Percentiles rank a stretch among this genome's conserved stretches.
phyloP scores from a whole-genome alignment of 164 flowering plant genomes.

The Tetracentron sinense region DNA sequence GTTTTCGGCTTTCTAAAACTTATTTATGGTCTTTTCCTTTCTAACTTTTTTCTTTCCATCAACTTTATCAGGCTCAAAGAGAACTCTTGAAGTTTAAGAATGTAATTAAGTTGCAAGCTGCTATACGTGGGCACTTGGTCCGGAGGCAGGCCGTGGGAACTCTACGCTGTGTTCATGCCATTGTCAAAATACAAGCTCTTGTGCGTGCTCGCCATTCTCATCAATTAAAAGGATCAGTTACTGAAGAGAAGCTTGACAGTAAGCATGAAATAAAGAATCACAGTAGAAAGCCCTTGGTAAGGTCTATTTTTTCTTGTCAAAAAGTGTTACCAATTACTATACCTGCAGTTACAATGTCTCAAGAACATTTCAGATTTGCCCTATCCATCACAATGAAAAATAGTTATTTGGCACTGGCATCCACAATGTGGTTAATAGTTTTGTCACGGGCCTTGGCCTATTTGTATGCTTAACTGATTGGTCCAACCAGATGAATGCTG shows the following conservation, averaged over 20 bases:
- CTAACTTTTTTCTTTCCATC: conserved; percentile 1
- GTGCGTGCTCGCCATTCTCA: conserved; percentile 73
- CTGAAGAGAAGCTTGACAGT: conserved; percentile 23
- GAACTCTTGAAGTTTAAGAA: conserved; percentile 52
- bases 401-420: background rate
- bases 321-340: background rate
- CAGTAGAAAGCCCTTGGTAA: conserved; percentile 34
- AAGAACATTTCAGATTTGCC: too few relatives aligned
- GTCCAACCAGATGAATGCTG: background rate
- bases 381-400: too few relatives aligned
- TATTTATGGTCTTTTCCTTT: conserved; percentile 8
- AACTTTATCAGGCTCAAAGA: conserved; percentile 51
- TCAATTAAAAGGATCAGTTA: conserved; percentile 23
- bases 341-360: background rate
- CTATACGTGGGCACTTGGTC: conserved; percentile 86
- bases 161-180: conserved; percentile 82
- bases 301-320: conserved; percentile 6
- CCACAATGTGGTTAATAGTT: background rate
- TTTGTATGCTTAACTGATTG: background rate
- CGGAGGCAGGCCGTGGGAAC: conserved; percentile 83
- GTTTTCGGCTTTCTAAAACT: conserved; percentile 4
- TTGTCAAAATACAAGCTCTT: conserved; percentile 84
- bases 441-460: background rate
- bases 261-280: conserved; percentile 14
- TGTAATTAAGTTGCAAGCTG: conserved; percentile 84